Conservation (phyloP, 2,329 filamentous ascomycete genomes). For the Sphaceloma murrayae region DNA sequence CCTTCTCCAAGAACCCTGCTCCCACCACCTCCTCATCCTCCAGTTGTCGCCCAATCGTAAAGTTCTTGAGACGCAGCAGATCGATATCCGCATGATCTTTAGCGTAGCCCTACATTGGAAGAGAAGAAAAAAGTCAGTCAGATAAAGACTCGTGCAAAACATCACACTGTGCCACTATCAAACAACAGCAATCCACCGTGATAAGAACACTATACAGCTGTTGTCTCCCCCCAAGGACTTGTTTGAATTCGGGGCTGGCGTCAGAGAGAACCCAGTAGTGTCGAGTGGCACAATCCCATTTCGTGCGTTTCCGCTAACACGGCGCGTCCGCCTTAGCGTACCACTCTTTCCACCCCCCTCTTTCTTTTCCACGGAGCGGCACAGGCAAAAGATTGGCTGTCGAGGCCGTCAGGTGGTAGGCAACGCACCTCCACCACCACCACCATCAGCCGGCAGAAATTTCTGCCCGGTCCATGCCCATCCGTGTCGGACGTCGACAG, state of each 20-base stretch:
- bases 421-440: too few species aligned
- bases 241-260: too few species aligned
- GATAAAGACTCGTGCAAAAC: background rate
- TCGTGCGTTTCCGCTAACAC: slow-evolving; percentile 8
- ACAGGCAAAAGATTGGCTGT: too few species aligned
- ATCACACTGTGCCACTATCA: slow-evolving; percentile 1
- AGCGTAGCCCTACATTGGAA: slow-evolving; percentile 59
- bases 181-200: background rate
- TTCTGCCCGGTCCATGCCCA: too few species aligned
- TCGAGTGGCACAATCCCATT: too few species aligned
- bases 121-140: too few species aligned
- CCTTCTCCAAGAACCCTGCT: slow-evolving; percentile 52
- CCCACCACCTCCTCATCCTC: slow-evolving; percentile 55
- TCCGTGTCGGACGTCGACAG: too few species aligned
- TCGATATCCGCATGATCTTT: slow-evolving; percentile 69
- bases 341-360: background rate
- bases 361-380: too few species aligned
- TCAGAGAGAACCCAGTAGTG: too few species aligned
- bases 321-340: slow-evolving; percentile 11
- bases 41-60: slow-evolving; percentile 60
- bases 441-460: too few species aligned
- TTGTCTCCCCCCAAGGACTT: background rate
- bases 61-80: slow-evolving; percentile 70
- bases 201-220: background rate
- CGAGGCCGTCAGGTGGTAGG: too few species aligned